Conservation (phyloP, 176 grass and related monocot species). For the Oryza coarctata region DNA sequence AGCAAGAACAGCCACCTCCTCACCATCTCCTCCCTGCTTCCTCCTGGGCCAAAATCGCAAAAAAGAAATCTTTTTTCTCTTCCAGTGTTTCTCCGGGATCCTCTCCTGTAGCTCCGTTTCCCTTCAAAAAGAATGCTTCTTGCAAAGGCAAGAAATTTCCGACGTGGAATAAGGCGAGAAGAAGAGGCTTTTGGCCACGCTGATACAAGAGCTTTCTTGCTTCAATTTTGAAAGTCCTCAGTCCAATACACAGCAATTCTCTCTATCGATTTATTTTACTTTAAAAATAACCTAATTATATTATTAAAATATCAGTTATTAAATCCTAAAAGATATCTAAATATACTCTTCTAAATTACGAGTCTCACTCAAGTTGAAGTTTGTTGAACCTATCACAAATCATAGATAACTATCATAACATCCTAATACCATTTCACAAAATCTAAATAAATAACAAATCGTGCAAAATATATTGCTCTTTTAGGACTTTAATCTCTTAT, state of each 20-base stretch:
- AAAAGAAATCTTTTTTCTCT: neutral
- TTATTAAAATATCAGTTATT: too few relatives aligned
- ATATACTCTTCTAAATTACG: too few relatives aligned
- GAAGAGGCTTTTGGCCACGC: neutral
- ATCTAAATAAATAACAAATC: too few relatives aligned
- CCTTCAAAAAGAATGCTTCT: neutral
- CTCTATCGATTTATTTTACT: too few relatives aligned
- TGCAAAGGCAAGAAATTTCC: neutral
- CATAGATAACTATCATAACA: too few relatives aligned
- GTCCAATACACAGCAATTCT: neutral
- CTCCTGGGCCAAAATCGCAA: neutral
- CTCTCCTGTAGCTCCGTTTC: neutral
- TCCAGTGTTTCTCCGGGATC: neutral
- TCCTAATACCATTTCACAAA: too few relatives aligned
- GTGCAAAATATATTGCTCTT: too few relatives aligned
- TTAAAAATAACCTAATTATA: too few relatives aligned
- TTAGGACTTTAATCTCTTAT: too few relatives aligned
- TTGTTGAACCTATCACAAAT: too few relatives aligned
- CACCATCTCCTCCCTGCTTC: neutral
- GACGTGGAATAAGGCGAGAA: neutral
- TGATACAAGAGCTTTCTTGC: neutral
- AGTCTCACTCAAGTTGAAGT: too few relatives aligned
- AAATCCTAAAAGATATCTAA: too few relatives aligned
- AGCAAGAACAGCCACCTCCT: conserved; percentile 4
- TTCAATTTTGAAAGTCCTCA: neutral